These are phyloP conservation scores for Chrysanthemum seticuspe DNA, from an alignment of 129 eudicot species.

Conservation along the genomic window DNA sequence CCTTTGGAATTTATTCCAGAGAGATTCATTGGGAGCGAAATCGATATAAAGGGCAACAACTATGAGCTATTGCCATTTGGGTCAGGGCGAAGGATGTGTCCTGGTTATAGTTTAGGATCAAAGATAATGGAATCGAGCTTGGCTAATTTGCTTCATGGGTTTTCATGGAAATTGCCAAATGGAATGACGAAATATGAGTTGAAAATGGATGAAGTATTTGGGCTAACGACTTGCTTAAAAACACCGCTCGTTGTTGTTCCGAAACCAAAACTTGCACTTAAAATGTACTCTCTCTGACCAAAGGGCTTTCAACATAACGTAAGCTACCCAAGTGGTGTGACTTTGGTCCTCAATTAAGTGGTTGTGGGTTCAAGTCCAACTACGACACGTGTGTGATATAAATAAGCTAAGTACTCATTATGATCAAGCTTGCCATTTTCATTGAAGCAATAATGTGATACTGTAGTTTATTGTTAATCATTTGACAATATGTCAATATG, in stretches of 20 bases:
- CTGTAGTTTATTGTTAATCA: too few species aligned
- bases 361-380: too few species aligned
- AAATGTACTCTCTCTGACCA: background rate
- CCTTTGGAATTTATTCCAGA: background rate
- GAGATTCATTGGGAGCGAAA: background rate
- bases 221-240: background rate
- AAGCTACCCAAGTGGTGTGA: background rate
- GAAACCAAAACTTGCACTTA: background rate
- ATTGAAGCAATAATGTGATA: too few species aligned
- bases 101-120: background rate
- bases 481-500: too few species aligned
- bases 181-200: background rate
- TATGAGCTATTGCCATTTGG: slow-evolving; percentile 6
- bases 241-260: background rate
- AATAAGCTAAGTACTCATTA: too few species aligned
- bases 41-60: slow-evolving; percentile 5
- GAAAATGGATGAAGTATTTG: background rate
- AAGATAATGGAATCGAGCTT: background rate
- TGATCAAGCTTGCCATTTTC: too few species aligned
- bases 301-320: background rate
- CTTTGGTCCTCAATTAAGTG: too few species aligned
- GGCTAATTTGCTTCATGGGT: slow-evolving; percentile 13
- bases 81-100: background rate
- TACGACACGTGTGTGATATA: too few species aligned
- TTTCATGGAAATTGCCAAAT: background rate